Base-by-base conservation (phyloP, 129 eudicot genomes). In the Pseudognaphalium luteoalbum region DNA sequence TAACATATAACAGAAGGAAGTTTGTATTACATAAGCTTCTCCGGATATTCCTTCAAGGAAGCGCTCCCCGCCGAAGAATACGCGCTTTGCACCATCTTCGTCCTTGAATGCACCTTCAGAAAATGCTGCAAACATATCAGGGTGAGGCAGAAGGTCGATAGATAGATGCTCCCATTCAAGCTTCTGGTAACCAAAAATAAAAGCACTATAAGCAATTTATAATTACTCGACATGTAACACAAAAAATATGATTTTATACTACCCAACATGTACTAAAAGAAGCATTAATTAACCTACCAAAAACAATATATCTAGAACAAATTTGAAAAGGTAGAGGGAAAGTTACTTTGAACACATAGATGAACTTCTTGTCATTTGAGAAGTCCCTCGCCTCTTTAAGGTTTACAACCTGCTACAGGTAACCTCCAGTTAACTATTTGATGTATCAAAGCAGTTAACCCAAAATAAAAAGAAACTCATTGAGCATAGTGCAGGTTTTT, bases 151-250 rank as follows among this genome's bases (percentile, higher is more conserved):
- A 79, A 94, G 93, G 85, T 94, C 99, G 78, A 94, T 84, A 57
- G 99, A 94, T 72, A 94, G 78, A 80, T 82, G 83, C 81, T 89
- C 96, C 99, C 99, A 94, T 83, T 91, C 92, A 89, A 94, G 99
- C 82, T 94, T 94, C 99, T 94, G 94, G 70, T 57, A 28, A 82
- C 76, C 78, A 79, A 75, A 68, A 72, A 71, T 3, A 81, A 25
- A 68, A 74, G 68, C n/a, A 72, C 35, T 58, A 77, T 76, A 68
- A 70, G 54, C 70, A 66, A 80, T 35, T 41, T 22, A 22, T 60
- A 37, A 42, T 28, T 7, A 39, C 5, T 28, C 33, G 15, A 17
- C 32, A 74, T 5, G 71, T 42, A 75, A 67, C 7, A 15, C 19
- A 75, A 29, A n/a, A 20, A 64, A 11, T 56, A 58, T 22, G 39